These are phyloP conservation scores for Ascomycota sp. DNA, from an alignment of 2,329 filamentous ascomycete species.

Conservation along the genomic window DNA sequence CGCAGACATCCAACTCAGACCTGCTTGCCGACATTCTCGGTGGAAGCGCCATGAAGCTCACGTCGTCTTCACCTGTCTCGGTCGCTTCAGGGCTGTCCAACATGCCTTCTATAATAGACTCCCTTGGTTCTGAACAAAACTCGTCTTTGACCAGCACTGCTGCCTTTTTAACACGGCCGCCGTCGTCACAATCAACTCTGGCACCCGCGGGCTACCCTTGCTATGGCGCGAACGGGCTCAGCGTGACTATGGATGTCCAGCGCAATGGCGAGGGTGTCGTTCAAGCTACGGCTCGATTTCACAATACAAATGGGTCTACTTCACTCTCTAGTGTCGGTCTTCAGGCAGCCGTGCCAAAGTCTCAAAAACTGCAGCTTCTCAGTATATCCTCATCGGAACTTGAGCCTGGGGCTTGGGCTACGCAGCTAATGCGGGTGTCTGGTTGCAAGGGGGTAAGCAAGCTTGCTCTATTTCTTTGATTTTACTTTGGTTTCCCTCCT, in stretches of 20 bases:
- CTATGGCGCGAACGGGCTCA: constrained; percentile 73
- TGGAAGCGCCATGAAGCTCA: constrained; percentile 28
- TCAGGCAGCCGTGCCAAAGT: constrained; percentile 91
- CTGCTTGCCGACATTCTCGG: constrained; percentile 83
- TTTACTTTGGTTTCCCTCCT: not conserved
- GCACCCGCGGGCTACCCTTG: constrained; percentile 41
- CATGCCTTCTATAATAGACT: constrained; percentile 67
- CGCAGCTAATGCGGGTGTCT: constrained; percentile 74
- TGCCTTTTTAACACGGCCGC: constrained; percentile 28
- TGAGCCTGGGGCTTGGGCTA: constrained; percentile 59
- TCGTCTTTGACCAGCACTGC: constrained; percentile 16
- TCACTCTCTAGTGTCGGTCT: constrained; percentile 57
- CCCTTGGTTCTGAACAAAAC: constrained; percentile 37
- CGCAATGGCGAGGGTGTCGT: constrained; percentile 60
- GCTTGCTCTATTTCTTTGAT: not conserved
- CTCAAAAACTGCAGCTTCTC: constrained; percentile 80
- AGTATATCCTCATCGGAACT: constrained; percentile 71
- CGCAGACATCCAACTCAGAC: constrained; percentile 56
- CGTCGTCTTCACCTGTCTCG: constrained; percentile 14
- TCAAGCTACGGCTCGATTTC: constrained; percentile 69
- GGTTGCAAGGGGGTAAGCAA: constrained; percentile 67
- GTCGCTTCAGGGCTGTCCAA: constrained; percentile 35
- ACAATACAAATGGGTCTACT: constrained; percentile 48
- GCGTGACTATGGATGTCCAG: constrained; percentile 65
- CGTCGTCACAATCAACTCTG: constrained; percentile 18